Conservation (phyloP, 1,139 yeast species). For the Taphrina communis region DNA sequence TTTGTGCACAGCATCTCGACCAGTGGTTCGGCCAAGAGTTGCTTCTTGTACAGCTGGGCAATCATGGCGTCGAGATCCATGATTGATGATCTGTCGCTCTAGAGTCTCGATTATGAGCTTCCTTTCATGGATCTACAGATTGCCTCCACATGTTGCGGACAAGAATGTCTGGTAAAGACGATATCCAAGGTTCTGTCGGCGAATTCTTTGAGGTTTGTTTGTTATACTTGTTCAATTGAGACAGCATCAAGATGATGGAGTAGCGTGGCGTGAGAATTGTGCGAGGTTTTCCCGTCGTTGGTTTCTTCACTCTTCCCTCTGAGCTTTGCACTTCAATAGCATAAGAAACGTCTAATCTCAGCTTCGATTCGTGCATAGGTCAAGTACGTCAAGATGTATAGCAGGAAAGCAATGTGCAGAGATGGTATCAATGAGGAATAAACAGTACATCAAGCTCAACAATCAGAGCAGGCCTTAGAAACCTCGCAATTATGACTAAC, state of each 20-base stretch:
- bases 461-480: slow-evolving; percentile 37
- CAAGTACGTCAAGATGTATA: background rate
- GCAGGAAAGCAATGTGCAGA: slow-evolving; percentile 11
- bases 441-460: slow-evolving; percentile 38
- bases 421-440: slow-evolving; percentile 31
- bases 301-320: too few species aligned
- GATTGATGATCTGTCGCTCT: background rate
- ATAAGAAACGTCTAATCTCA: background rate
- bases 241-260: slow-evolving; percentile 7
- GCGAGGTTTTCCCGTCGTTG: background rate
- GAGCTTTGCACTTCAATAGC: background rate
- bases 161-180: too few species aligned
- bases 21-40: slow-evolving; percentile 71
- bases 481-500: slow-evolving; percentile 31
- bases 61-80: slow-evolving; percentile 68
- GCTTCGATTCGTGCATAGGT: background rate
- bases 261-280: slow-evolving; percentile 13
- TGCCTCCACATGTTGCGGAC: background rate
- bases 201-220: too few species aligned
- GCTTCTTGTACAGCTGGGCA: slow-evolving; percentile 66
- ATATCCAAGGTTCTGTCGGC: too few species aligned
- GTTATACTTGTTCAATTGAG: too few species aligned
- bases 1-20: slow-evolving; percentile 69
- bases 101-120: background rate
- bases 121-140: background rate